These are phyloP conservation scores for Aquilaria yunnanensis DNA, from an alignment of 345 rosid species.

Conservation along the genomic window DNA sequence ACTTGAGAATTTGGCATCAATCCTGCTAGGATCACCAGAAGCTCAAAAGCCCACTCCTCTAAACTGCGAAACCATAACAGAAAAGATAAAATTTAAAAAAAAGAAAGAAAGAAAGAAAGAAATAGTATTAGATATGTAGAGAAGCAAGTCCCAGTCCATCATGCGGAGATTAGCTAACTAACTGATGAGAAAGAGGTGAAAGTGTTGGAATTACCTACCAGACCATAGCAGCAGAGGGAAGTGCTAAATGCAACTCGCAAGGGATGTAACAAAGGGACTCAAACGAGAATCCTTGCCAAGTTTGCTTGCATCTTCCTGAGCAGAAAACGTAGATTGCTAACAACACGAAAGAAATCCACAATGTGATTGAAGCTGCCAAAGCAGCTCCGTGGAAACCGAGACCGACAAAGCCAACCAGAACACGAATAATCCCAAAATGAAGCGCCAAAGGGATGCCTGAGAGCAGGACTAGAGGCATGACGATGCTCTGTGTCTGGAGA, in stretches of 20 bases:
- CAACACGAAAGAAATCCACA: constrained; percentile 47
- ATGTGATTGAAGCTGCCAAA: constrained; percentile 57
- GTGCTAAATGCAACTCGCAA: constrained; percentile 37
- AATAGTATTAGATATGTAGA: too few relatives aligned
- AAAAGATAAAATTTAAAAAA: background rate
- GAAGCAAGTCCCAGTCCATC: too few relatives aligned
- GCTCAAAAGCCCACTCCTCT: constrained; percentile 81
- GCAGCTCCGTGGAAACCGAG: constrained; percentile 69
- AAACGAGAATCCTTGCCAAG: constrained; percentile 54
- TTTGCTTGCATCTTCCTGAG: constrained; percentile 32
- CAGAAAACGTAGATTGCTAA: constrained; percentile 37
- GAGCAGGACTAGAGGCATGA: constrained; percentile 36
- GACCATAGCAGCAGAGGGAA: constrained; percentile 75
- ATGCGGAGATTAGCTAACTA: background rate
- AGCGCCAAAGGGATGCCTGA: constrained; percentile 37
- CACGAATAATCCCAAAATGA: constrained; percentile 42
- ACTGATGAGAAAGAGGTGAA: too few relatives aligned
- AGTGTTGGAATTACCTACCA: constrained; percentile 35
- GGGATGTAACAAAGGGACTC: constrained; percentile 31
- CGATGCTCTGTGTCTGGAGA: constrained; percentile 69
- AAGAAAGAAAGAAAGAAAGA: too few relatives aligned
- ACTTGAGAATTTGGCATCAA: constrained; percentile 51
- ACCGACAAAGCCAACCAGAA: constrained; percentile 29
- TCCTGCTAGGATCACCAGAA: constrained; percentile 73
- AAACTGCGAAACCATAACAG: constrained; percentile 29